Evolutionary conservation across 768 basidiomycete species (phyloP), one percentile per base, ranked within the genome.

Genomic region (Russula compacta): DNA sequence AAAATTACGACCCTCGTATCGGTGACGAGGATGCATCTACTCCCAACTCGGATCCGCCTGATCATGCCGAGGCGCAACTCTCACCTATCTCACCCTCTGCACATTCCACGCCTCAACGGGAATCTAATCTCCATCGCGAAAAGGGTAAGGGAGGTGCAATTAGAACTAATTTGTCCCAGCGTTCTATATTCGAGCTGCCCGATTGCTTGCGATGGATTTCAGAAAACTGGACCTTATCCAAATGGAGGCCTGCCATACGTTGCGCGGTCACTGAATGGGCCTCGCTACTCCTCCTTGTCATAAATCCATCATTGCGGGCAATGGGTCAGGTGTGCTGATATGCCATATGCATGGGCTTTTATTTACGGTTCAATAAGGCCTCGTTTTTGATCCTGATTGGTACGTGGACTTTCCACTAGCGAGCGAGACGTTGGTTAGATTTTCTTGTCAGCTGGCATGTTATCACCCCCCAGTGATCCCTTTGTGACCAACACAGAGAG

Each of bases 401-500:
- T 84, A 55, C 61, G 68, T 48, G 11, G 17, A n/a, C 5, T 39
- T 49, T 6, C 15, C 24, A 15, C 39, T 7, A 19, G 21, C 6
- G 4, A 7, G 11, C 51, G 3, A 40, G 19, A 10, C 1, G n/a
- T 42, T 39, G 33, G 9, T 17, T 39, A 15, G 32, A 33, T 21
- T 6, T 42, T 21, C 29, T 42, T 15, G 15, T 14, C 56, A 87
- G 87, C 81, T 4, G 73, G 83, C 0, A 81, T 89, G 64, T 65
- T 90, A 3, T 85, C 84, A 4, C 84, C 88, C 1, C 86, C 88
- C 0, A 74, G 68, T 21, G 86, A 86, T 56, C 84, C 86, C 0
- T 87, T 89, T 66, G 73, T 86, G n/a, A 75, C 78, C 4, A 84
- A 85, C 4, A 68, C 87, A 14, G 87, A 89, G 67, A 82, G 85